Conservation (phyloP, 495 filamentous ascomycete genomes). For the Platismatia glauca region DNA sequence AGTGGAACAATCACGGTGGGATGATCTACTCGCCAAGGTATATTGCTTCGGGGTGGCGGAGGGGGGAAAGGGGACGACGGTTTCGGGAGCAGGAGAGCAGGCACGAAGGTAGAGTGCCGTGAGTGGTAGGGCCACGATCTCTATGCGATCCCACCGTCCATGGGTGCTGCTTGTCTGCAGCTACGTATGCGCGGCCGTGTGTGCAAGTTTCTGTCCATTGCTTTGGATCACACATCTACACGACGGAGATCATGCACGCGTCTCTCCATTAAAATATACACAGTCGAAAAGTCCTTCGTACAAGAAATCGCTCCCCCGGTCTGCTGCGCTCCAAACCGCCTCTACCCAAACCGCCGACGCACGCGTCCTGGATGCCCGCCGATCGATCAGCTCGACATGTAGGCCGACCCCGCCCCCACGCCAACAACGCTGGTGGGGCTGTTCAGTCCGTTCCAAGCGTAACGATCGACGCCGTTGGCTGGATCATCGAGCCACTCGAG, state of each 20-base stretch:
- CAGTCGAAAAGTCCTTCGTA: neutral
- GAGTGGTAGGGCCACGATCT: neutral
- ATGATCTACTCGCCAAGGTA: neutral
- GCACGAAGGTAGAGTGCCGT: neutral
- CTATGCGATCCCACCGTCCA: too few species aligned
- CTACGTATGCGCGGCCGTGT: neutral
- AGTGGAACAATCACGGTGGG: neutral
- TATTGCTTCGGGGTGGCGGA: too few species aligned
- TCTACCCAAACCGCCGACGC: neutral
- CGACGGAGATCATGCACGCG: conserved; percentile 2
- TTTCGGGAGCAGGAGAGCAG: neutral
- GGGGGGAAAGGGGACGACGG: neutral
- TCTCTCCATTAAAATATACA: conserved; percentile 10
- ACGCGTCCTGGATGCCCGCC: neutral
- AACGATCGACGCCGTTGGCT: conserved; percentile 51
- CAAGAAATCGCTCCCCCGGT: conserved; percentile 1
- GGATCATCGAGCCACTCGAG: conserved; percentile 55
- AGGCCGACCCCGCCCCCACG: conserved; percentile 8
- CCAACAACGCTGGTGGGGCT: conserved; percentile 10
- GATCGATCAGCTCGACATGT: conserved; percentile 1
- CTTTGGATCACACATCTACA: neutral
- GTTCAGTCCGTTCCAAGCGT: conserved; percentile 58
- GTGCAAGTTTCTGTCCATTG: neutral
- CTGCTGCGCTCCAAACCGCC: conserved; percentile 6
- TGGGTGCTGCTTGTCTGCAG: too few species aligned